A percentile compares a stretch with the other conserved stretches of the same genome.
These are phyloP conservation scores for Colletotrichum lupini DNA, from an alignment of 2,329 filamentous ascomycete species.

Conservation along the genomic window DNA sequence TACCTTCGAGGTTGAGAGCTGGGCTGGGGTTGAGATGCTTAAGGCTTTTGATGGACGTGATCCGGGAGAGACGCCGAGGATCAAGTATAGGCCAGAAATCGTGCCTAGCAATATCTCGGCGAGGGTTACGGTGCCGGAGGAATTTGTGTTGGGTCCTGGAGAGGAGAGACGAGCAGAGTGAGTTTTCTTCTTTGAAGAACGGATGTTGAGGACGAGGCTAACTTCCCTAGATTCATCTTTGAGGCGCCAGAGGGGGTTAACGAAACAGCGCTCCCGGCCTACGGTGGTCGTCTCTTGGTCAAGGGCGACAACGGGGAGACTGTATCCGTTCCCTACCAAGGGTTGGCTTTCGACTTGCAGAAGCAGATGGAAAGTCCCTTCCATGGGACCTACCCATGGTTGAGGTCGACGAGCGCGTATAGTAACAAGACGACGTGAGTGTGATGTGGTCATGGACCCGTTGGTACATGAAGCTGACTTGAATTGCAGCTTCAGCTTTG, in stretches of 20 bases:
- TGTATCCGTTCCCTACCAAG: constrained; percentile 43
- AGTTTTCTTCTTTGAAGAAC: neutral
- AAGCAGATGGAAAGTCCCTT: constrained; percentile 29
- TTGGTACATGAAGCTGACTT: neutral
- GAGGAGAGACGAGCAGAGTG: constrained; percentile 21
- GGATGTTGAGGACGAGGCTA: neutral
- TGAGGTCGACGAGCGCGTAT: constrained; percentile 13
- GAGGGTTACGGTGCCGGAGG: constrained; percentile 29
- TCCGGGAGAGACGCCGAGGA: constrained; percentile 22
- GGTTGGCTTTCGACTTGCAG: constrained; percentile 28
- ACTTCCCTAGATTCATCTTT: constrained; percentile 35
- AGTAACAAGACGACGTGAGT: constrained; percentile 31
- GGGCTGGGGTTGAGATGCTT: constrained; percentile 38
- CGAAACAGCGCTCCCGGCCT: constrained; percentile 43
- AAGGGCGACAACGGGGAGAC: constrained; percentile 45
- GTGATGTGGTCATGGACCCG: fast-evolving
- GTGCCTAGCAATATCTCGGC: constrained; percentile 34
- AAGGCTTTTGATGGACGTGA: constrained; percentile 29
- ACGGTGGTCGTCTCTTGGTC: constrained; percentile 47
- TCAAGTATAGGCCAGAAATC: constrained; percentile 37
- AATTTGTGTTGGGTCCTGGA: constrained; percentile 27
- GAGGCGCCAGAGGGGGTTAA: constrained; percentile 43
- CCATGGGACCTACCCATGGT: constrained; percentile 29
- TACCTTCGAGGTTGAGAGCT: constrained; percentile 26
- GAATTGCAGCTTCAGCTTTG: constrained; percentile 19